Base-by-base conservation (phyloP, 805 yeast genomes). In the Kluyveromyces siamensis region DNA sequence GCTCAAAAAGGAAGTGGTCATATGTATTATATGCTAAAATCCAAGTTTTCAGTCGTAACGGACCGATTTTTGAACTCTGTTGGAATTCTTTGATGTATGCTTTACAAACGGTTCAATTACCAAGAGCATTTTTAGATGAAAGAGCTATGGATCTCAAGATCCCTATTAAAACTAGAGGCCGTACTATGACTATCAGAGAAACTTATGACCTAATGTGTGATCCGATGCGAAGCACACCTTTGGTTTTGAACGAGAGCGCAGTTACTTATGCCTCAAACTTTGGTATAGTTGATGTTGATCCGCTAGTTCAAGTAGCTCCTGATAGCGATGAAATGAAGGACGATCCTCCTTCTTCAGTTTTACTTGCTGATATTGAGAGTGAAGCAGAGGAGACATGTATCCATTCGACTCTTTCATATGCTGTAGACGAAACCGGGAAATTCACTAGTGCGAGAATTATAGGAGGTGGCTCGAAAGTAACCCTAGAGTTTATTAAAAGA, bases 281-380 rank as follows among this genome's bases (percentile, higher is more conserved):
- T 61, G 95, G 95, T 11, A 65, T 84, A 1, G 73, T 76, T 16
- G 75, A 72, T 40, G 45, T 71, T 10, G 71, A 72, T 25, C 66
- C 67, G 2, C 72, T 71, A 36, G 61, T 68, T 2, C 50, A 53
- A 38, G 40, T 55, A 16, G 49, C 58, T 2, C 65, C 59, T 2
- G 56, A 53, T 2, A 66, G 55, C 6, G 67, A 63, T 16, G 66
- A 67, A 30, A 67, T 68, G 63, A 72, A 68, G 8, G 47, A 57
- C 14, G 64, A 65, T 38, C 52, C 41, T 19, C 55, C 50, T 6
- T 46, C 62, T 21, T 54, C 76, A 1, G 69, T 80, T 0, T 57
- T 87, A 14, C 62, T 88, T 43, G 81, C 86, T 1, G 96, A 88
- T 60, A 58, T 87, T 39, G 95, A 87, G 61, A 95, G 95, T 13